phyloP scores from a whole-genome alignment of 2,329 filamentous ascomycete genomes.

The Neurospora sp. region DNA sequence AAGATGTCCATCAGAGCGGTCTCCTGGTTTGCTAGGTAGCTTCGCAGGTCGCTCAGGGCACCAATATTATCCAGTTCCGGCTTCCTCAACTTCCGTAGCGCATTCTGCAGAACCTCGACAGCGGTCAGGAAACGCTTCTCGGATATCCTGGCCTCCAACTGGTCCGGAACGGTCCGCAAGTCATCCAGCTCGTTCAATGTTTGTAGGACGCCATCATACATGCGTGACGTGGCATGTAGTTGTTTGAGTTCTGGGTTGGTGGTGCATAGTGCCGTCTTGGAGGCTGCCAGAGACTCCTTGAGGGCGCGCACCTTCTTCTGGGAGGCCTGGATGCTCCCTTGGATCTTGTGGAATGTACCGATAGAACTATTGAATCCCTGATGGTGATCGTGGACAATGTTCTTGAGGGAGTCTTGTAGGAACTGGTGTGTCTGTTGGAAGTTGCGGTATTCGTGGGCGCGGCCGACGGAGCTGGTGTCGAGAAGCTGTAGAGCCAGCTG shows the following conservation, averaged over 20 bases:
- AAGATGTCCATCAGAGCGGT: conserved; percentile 84
- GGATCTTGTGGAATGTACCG: conserved; percentile 97
- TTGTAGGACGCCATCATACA: conserved; percentile 82
- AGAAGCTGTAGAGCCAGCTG: conserved; percentile 92
- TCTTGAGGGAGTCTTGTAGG: conserved; percentile 85
- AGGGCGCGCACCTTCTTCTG: conserved; percentile 76
- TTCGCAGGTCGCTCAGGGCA: conserved; percentile 72
- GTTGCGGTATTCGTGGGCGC: conserved; percentile 76
- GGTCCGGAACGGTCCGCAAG: conserved; percentile 78
- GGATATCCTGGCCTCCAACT: conserved; percentile 86
- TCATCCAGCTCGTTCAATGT: conserved; percentile 78
- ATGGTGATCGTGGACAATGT: conserved; percentile 96
- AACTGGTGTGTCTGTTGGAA: conserved; percentile 79
- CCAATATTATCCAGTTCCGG: conserved; percentile 89
- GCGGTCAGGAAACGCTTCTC: conserved; percentile 92
- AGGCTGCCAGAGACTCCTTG: conserved; percentile 70
- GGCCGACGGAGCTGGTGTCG: conserved; percentile 85
- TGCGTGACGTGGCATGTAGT: conserved; percentile 75
- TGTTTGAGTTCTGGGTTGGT: conserved; percentile 88
- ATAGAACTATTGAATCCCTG: conserved; percentile 99
- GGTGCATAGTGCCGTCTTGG: conserved; percentile 71
- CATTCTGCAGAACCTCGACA: conserved; percentile 84
- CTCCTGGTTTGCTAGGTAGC: conserved; percentile 89
- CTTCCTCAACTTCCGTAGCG: conserved; percentile 70
- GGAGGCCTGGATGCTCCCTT: conserved; percentile 80